These are phyloP conservation scores for Syzygium oleosum DNA, from an alignment of 345 rosid genomes.

Conservation along the genomic window DNA sequence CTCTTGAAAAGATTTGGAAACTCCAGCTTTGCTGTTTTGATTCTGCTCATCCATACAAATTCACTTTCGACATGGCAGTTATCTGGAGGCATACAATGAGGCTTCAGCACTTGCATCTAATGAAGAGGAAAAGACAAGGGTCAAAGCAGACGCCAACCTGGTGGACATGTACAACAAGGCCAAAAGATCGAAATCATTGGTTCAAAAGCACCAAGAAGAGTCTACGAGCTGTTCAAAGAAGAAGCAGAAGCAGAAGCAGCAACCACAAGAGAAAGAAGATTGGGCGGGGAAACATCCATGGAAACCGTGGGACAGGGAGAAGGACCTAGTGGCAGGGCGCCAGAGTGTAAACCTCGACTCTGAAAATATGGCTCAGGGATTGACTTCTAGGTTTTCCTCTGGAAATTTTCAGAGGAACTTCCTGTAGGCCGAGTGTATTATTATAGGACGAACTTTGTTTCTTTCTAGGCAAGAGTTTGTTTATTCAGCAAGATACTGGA, in stretches of 20 bases:
- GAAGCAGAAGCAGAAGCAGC: constrained; percentile 43
- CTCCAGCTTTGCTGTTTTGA: not conserved
- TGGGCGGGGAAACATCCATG: constrained; percentile 91
- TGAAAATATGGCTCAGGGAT: constrained; percentile 57
- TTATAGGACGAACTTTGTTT: not conserved
- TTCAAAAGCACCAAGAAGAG: constrained; percentile 71
- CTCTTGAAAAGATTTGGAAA: not conserved
- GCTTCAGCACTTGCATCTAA: constrained; percentile 75
- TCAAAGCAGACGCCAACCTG: constrained; percentile 55
- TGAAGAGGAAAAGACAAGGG: constrained; percentile 44
- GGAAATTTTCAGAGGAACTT: constrained; percentile 76
- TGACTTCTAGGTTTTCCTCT: constrained; percentile 75
- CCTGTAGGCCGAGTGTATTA: constrained; percentile 18
- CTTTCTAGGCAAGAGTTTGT: not conserved
- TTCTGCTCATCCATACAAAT: not conserved
- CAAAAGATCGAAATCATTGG: constrained; percentile 72
- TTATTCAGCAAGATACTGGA: not conserved
- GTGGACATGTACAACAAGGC: constrained; percentile 89
- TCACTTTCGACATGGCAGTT: constrained; percentile 28
- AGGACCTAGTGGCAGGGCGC: constrained; percentile 74
- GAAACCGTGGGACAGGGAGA: constrained; percentile 98
- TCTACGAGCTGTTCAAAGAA: constrained; percentile 38
- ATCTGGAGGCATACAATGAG: constrained; percentile 77
- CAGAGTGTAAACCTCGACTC: constrained; percentile 56
- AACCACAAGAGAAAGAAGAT: constrained; percentile 50